Conservation (phyloP, 2,329 filamentous ascomycete species). For the Penicillium sp. region DNA sequence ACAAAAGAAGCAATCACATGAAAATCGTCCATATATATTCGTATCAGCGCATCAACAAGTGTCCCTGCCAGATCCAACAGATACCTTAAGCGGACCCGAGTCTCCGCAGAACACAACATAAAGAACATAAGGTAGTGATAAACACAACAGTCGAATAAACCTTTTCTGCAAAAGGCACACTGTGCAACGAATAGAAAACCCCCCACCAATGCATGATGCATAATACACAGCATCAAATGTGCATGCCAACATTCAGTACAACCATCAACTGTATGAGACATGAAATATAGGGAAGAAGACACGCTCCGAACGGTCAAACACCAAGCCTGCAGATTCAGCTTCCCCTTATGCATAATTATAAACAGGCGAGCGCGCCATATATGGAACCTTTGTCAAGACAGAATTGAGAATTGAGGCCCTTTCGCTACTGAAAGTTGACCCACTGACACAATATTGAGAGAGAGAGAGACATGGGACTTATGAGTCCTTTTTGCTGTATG, state of each 20-base stretch:
- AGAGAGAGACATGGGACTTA: neutral
- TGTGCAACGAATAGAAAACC: conserved; percentile 14
- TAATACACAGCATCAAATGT: neutral
- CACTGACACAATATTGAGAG: neutral
- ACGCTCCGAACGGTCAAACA: conserved; percentile 9
- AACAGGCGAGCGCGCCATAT: conserved; percentile 8
- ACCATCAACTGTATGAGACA: neutral
- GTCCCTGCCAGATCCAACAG: neutral
- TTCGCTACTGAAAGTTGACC: neutral
- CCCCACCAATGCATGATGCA: conserved; percentile 1
- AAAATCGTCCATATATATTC: conserved; percentile 19
- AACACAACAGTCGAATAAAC: conserved; percentile 11
- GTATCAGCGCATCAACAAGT: conserved; percentile 10
- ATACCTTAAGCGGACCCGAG: neutral
- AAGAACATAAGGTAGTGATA: conserved; percentile 8
- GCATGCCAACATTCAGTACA: neutral
- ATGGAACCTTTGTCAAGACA: conserved; percentile 5
- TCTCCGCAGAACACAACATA: conserved; percentile 4
- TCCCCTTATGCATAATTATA: conserved; percentile 17
- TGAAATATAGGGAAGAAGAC: conserved; percentile 4
- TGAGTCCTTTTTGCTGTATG: conserved; percentile 27
- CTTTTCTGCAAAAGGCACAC: neutral
- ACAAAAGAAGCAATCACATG: neutral
- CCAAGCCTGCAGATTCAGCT: conserved; percentile 6
- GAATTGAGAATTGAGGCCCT: neutral